phyloP scores from a whole-genome alignment of 345 rosid species.

The Sapria himalayana region DNA sequence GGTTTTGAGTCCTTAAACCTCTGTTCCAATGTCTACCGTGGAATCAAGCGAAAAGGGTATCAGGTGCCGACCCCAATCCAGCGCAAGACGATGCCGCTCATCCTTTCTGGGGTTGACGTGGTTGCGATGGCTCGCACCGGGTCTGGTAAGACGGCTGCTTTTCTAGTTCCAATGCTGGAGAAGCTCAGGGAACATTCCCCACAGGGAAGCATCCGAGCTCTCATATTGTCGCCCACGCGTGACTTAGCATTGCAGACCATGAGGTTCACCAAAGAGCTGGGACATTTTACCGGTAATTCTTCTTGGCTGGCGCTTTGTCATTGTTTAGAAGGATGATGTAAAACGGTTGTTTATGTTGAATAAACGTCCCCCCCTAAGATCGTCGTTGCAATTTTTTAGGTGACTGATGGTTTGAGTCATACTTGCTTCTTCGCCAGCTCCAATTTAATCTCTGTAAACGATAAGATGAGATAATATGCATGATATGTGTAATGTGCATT shows the following conservation, averaged over 20 bases:
- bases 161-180: constrained; percentile 83
- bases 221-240: constrained; percentile 79
- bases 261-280: constrained; percentile 79
- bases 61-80: constrained; percentile 89
- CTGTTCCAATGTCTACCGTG: constrained; percentile 46
- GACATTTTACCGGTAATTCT: constrained; percentile 49
- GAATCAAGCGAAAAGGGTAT: constrained; percentile 75
- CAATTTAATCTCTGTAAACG: too few species aligned
- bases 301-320: background rate
- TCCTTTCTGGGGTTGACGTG: constrained; percentile 76
- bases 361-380: too few species aligned
- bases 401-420: too few species aligned
- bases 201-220: constrained; percentile 71
- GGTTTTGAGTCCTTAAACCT: constrained; percentile 85
- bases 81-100: constrained; percentile 91
- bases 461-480: too few species aligned
- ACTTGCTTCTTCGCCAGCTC: too few species aligned
- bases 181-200: constrained; percentile 55
- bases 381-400: too few species aligned
- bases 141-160: constrained; percentile 93
- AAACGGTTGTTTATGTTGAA: too few species aligned
- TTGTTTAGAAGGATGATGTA: too few species aligned
- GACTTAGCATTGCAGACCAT: constrained; percentile 93
- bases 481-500: too few species aligned
- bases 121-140: constrained; percentile 99